phyloP scores from a whole-genome alignment of 805 yeast genomes.

The Candida stauntonica region DNA sequence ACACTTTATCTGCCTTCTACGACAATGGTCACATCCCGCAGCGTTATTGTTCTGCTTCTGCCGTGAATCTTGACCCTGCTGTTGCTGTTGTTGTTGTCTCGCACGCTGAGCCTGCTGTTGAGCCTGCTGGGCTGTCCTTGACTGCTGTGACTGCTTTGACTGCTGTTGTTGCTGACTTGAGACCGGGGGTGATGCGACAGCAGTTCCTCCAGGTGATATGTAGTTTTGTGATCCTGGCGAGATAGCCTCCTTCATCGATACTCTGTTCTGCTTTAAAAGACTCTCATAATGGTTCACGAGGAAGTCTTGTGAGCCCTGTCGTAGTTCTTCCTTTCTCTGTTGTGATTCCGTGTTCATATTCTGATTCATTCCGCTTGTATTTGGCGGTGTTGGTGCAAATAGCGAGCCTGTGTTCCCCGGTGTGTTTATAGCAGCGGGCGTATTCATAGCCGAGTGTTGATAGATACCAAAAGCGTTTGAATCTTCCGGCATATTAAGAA shows the following conservation, averaged over 20 bases:
- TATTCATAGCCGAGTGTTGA: conserved; percentile 5
- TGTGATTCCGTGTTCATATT: no score
- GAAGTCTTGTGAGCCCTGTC: conserved; percentile 12
- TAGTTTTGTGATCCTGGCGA: conserved; percentile 16
- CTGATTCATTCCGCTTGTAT: conserved; percentile 2
- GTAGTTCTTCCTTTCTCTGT: conserved; percentile 1
- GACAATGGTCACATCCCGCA: conserved; percentile 56
- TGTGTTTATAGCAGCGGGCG: conserved; percentile 7
- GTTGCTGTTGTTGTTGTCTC: conserved; percentile 5
- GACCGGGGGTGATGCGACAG: conserved; percentile 9
- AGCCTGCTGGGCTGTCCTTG: conserved; percentile 1
- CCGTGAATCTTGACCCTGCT: not conserved
- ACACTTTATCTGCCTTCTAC: conserved; percentile 77
- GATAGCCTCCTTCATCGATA: conserved; percentile 23
- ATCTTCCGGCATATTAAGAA: conserved; percentile 23
- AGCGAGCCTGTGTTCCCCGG: conserved; percentile 14
- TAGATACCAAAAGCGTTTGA: conserved; percentile 9
- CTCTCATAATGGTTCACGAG: conserved; percentile 24
- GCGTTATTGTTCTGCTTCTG: conserved; percentile 3
- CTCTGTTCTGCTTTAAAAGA: conserved; percentile 23
- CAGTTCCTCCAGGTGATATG: conserved; percentile 13
- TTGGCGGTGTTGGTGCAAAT: conserved; percentile 14
- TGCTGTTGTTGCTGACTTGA: conserved; percentile 2
- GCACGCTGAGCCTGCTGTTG: conserved; percentile 1
- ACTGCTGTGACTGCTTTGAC: conserved; percentile 1